phyloP scores from a whole-genome alignment of 2,329 filamentous ascomycete species.

The Botrytis elliptica region DNA sequence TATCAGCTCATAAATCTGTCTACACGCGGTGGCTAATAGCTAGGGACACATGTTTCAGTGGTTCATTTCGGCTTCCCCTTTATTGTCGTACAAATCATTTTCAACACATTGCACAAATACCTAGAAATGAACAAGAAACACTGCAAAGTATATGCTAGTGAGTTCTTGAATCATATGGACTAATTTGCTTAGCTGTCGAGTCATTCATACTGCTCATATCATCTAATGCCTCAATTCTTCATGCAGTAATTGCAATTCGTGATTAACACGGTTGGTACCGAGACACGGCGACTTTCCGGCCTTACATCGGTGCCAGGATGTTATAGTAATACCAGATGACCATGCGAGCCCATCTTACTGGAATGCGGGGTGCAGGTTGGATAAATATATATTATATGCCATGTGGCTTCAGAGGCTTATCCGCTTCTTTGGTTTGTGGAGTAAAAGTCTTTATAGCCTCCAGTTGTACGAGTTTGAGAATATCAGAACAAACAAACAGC shows the following conservation, averaged over 20 bases:
- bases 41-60: background rate
- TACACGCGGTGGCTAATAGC: background rate
- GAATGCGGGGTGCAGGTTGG: conserved; percentile 20
- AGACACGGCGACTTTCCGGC: conserved; percentile 17
- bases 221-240: background rate
- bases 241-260: conserved; percentile 3
- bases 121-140: background rate
- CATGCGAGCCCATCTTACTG: conserved; percentile 13
- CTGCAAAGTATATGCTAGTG: background rate
- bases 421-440: conserved; percentile 11
- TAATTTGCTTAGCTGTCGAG: background rate
- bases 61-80: background rate
- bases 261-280: conserved; percentile 7
- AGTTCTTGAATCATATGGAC: background rate
- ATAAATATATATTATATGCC: conserved; percentile 11
- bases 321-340: conserved; percentile 18
- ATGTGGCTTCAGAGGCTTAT: conserved; percentile 16
- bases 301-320: conserved; percentile 18
- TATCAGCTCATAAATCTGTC: background rate
- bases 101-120: background rate
- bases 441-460: background rate
- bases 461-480: conserved; percentile 9
- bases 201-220: background rate
- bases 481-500: background rate
- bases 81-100: background rate